Evolutionary conservation across 2,329 filamentous ascomycete genomes (phyloP).

Genomic region (Aspergillus sp.): DNA sequence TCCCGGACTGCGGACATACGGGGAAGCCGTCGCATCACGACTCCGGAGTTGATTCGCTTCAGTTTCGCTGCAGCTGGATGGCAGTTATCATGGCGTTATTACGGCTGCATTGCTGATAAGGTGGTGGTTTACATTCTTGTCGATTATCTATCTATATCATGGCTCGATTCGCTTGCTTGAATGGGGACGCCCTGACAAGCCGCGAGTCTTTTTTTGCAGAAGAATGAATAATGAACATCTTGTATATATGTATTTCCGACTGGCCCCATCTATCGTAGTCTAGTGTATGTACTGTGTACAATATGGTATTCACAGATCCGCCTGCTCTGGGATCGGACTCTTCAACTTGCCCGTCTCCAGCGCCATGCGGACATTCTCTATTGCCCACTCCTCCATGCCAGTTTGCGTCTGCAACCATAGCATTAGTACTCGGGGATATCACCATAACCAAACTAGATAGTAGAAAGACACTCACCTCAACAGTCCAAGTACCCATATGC

Average conservation of each 20-base stretch:
- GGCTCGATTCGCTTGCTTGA: too few relatives aligned
- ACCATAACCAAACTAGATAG: too few relatives aligned
- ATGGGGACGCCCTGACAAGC: too few relatives aligned
- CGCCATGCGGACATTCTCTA: conserved; percentile 68
- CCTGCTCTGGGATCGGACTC: conserved; percentile 74
- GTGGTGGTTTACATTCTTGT: neutral
- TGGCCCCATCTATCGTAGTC: neutral
- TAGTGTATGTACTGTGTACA: neutral
- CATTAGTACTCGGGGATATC: too few relatives aligned
- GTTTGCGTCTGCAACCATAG: conserved; percentile 49
- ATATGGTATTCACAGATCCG: conserved; percentile 36
- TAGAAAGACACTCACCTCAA: conserved; percentile 59
- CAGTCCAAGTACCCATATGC: conserved; percentile 83
- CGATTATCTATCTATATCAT: too few relatives aligned
- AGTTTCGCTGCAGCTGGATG: conserved; percentile 21
- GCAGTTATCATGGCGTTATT: conserved; percentile 24
- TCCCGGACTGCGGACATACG: conserved; percentile 10
- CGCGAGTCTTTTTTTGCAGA: neutral
- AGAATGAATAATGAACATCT: conserved; percentile 4
- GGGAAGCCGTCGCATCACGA: conserved; percentile 18
- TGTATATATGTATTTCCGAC: neutral
- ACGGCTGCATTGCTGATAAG: conserved; percentile 20
- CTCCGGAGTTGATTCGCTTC: conserved; percentile 24
- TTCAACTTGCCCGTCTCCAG: conserved; percentile 64
- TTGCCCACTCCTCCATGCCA: conserved; percentile 72